phyloP scores from a whole-genome alignment of 371 early-diverging fungal genomes.

The Batkoa obscura region DNA sequence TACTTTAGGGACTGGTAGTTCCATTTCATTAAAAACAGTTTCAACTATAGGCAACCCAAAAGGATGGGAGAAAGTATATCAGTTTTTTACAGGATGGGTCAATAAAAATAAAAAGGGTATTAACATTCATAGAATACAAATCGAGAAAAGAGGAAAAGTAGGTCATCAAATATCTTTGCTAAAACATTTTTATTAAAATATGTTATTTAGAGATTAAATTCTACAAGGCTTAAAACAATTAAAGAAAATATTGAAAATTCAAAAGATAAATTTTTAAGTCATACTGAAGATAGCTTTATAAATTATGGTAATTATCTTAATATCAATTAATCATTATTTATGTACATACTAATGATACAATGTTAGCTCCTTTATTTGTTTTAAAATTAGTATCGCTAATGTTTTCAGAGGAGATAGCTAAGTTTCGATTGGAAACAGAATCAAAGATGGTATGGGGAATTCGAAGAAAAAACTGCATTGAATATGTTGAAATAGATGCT shows the following conservation, averaged over 20 bases:
- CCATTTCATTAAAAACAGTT: background rate
- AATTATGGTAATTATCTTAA: background rate
- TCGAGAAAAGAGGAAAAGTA: background rate
- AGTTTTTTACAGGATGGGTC: background rate
- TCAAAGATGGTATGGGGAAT: background rate
- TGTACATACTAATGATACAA: background rate
- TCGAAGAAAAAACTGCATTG: background rate
- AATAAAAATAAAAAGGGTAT: background rate
- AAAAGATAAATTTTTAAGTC: background rate
- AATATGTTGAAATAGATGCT: conserved; percentile 3
- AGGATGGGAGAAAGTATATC: conserved; percentile 1
- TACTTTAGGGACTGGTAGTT: background rate
- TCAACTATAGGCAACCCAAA: background rate
- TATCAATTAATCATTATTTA: background rate
- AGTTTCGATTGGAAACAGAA: background rate
- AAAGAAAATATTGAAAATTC: background rate
- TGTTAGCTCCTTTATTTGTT: background rate
- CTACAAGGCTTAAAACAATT: background rate
- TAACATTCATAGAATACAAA: background rate
- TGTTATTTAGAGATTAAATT: background rate
- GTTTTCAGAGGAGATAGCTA: conserved; percentile 2
- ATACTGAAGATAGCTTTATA: background rate
- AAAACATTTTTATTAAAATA: background rate
- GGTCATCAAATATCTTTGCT: background rate
- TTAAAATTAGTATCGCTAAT: background rate